Evolutionary conservation across 805 yeast species (phyloP).

Genomic region (Wickerhamomyces chambardii): DNA sequence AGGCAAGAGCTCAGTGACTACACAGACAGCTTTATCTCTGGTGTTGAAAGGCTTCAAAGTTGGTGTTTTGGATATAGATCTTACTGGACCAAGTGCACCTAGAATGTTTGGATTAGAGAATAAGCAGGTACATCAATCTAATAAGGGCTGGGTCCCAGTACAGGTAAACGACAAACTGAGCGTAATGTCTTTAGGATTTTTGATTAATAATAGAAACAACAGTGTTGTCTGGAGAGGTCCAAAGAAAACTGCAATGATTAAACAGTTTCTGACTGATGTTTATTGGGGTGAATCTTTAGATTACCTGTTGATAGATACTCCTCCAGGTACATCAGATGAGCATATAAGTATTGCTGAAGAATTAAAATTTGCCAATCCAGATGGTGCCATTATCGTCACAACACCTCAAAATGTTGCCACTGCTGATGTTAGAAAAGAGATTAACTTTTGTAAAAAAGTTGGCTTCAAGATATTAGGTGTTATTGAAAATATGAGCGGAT

Average conservation of each 20-base stretch:
- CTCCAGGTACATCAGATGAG: slow-evolving; percentile 98
- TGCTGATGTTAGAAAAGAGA: slow-evolving; percentile 91
- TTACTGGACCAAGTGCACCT: slow-evolving; percentile 95
- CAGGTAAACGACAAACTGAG: slow-evolving; percentile 33
- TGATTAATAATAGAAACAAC: slow-evolving; percentile 75
- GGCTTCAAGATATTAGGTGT: slow-evolving; percentile 74
- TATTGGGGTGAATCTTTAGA: slow-evolving; percentile 70
- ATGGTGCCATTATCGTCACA: slow-evolving; percentile 92
- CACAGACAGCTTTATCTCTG: slow-evolving; percentile 83
- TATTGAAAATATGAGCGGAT: slow-evolving; percentile 96
- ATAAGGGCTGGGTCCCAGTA: slow-evolving; percentile 92
- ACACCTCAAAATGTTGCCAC: slow-evolving; percentile 94
- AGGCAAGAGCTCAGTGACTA: slow-evolving; percentile 93
- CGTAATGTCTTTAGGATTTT: slow-evolving; percentile 84
- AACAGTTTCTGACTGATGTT: slow-evolving; percentile 87
- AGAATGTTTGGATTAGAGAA: slow-evolving; percentile 90
- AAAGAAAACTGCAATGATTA: slow-evolving; percentile 94
- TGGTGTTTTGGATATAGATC: slow-evolving; percentile 92
- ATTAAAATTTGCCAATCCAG: slow-evolving; percentile 59
- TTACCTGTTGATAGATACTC: slow-evolving; percentile 87
- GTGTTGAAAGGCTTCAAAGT: slow-evolving; percentile 66
- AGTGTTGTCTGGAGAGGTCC: slow-evolving; percentile 99
- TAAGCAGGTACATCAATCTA: slow-evolving; percentile 70
- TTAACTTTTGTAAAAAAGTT: slow-evolving; percentile 85
- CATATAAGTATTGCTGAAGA: slow-evolving; percentile 96